phyloP scores from a whole-genome alignment of 1,284 basidiomycete genomes.

The Tilletia setariae region DNA sequence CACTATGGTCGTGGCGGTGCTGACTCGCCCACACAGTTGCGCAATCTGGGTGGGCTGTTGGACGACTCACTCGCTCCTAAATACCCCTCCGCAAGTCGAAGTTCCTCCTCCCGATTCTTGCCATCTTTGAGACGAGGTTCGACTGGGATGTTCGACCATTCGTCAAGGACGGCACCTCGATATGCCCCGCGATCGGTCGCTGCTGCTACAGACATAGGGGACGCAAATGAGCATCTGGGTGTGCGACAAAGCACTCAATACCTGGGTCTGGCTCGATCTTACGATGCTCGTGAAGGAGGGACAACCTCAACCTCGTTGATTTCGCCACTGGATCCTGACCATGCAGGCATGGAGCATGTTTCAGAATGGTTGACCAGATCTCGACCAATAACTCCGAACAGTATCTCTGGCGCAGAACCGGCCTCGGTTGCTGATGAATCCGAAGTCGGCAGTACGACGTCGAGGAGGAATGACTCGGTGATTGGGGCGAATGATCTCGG shows the following conservation, averaged over 20 bases:
- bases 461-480: too few species aligned
- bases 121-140: neutral
- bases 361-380: conserved; percentile 1
- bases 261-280: too few species aligned
- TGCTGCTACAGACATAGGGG: too few species aligned
- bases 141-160: neutral
- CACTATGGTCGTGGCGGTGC: neutral
- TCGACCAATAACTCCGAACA: too few species aligned
- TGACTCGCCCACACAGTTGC: conserved; percentile 3
- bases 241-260: too few species aligned
- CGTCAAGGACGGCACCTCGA: neutral
- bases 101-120: neutral
- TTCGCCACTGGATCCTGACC: neutral
- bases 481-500: too few species aligned
- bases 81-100: neutral
- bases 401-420: too few species aligned
- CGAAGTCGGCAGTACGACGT: too few species aligned
- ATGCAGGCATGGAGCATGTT: neutral
- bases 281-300: neutral
- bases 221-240: too few species aligned
- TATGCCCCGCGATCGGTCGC: too few species aligned
- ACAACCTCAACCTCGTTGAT: neutral
- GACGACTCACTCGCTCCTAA: conserved; percentile 5
- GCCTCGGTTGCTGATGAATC: too few species aligned
- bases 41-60: conserved; percentile 2